A percentile compares a stretch with the other conserved stretches of the same genome.
These are phyloP conservation scores for Macaranga tanarius DNA, from an alignment of 441 rosid genomes.

Conservation along the genomic window DNA sequence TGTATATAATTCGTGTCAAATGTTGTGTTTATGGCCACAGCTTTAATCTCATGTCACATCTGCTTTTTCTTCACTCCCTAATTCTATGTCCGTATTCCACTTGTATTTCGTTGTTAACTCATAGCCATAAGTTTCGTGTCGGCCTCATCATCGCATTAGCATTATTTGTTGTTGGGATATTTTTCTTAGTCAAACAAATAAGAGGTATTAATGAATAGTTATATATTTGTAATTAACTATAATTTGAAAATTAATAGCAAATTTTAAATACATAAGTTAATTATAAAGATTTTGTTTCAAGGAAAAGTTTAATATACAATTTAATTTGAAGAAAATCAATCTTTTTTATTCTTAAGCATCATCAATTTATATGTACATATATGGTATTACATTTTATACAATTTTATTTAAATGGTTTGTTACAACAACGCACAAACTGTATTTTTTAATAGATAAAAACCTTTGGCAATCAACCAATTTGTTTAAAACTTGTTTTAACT, in stretches of 20 bases:
- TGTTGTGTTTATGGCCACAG: not conserved
- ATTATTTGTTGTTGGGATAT: not conserved
- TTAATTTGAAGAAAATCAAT: too few relatives aligned
- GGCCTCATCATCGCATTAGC: not conserved
- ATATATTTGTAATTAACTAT: too few relatives aligned
- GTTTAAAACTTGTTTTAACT: not conserved
- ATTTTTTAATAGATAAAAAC: not conserved
- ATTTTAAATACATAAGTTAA: too few relatives aligned
- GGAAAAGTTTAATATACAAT: too few relatives aligned
- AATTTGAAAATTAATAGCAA: too few relatives aligned
- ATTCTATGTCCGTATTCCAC: slow-evolving; percentile 15
- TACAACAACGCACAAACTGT: slow-evolving; percentile 12
- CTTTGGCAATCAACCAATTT: slow-evolving; percentile 15
- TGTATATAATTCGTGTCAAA: not conserved
- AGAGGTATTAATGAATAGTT: too few relatives aligned
- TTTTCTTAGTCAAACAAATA: too few relatives aligned
- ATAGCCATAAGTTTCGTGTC: slow-evolving; percentile 23
- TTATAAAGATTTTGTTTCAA: too few relatives aligned
- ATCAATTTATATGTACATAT: not conserved
- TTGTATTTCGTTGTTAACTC: slow-evolving; percentile 4
- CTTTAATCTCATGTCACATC: not conserved
- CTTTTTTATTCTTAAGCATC: not conserved
- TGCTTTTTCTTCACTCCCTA: not conserved
- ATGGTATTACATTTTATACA: not conserved
- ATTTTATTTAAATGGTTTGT: slow-evolving; percentile 10